Evolutionary conservation across 2,329 filamentous ascomycete genomes (phyloP).

Genomic region (Neofusicoccum umdonicola): DNA sequence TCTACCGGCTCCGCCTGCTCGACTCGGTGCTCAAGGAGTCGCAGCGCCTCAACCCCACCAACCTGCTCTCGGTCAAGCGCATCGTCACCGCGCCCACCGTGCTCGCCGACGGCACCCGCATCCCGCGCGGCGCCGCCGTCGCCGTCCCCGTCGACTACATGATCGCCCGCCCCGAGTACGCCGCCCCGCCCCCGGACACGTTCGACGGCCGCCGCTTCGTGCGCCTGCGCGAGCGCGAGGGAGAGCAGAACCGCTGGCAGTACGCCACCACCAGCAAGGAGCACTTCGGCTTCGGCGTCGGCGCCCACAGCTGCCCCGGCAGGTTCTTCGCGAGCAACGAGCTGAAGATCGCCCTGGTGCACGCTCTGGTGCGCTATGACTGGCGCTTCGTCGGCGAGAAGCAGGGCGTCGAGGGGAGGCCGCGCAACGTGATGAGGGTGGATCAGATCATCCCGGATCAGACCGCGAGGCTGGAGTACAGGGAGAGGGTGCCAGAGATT

Average conservation of each 20-base stretch:
- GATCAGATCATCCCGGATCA: background rate
- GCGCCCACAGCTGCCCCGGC: conserved; percentile 27
- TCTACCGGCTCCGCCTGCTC: conserved; percentile 26
- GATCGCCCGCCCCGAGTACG: background rate
- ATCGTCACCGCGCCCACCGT: background rate
- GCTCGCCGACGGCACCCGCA: background rate
- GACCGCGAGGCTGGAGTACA: background rate
- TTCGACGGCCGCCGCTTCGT: background rate
- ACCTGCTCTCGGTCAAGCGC: background rate
- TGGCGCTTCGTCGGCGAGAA: background rate
- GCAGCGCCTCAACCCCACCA: background rate
- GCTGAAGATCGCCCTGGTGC: conserved; percentile 22
- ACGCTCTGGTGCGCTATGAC: conserved; percentile 23
- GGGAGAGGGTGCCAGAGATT: background rate
- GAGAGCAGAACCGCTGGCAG: conserved; percentile 6
- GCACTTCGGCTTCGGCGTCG: conserved; percentile 30
- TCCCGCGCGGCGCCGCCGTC: background rate
- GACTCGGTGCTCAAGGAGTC: background rate
- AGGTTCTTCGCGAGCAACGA: conserved; percentile 26
- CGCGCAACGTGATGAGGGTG: background rate
- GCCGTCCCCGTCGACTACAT: background rate
- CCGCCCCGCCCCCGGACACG: background rate
- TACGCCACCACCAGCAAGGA: conserved; percentile 27
- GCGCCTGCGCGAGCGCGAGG: background rate
- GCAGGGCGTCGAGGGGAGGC: background rate